A percentile compares a stretch with the other conserved stretches of the same genome.
phyloP scores from a whole-genome alignment of 352 stramenopile species.

The Pythium phragmitis region DNA sequence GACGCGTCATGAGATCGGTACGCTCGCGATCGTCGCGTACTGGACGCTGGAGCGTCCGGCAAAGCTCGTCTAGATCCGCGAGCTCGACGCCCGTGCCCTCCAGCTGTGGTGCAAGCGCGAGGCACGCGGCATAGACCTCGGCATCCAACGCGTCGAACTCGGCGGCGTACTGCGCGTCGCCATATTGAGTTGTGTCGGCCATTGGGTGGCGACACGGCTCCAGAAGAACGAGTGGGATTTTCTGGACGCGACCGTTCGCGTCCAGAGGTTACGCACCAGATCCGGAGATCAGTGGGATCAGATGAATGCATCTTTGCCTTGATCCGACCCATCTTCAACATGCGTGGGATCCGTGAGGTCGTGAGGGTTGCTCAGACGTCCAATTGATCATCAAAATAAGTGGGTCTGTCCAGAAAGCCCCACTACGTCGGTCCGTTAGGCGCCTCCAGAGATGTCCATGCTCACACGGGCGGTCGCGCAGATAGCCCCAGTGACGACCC shows the following conservation, averaged over 20 bases:
- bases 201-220: neutral
- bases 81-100: slow-evolving; percentile 38
- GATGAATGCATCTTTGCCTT: no score
- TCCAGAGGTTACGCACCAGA: slow-evolving; percentile 5
- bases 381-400: no score
- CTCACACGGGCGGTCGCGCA: no score
- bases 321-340: neutral
- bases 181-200: neutral
- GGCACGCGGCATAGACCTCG: slow-evolving; percentile 38
- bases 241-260: neutral
- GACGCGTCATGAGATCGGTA: slow-evolving; percentile 41
- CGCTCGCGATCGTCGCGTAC: slow-evolving; percentile 48
- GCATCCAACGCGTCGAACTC: slow-evolving; percentile 57
- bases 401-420: no score
- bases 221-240: neutral
- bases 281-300: neutral
- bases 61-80: slow-evolving; percentile 50
- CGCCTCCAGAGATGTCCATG: no score
- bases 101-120: slow-evolving; percentile 34
- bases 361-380: no score
- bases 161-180: slow-evolving; percentile 26
- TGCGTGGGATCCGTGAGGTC: neutral
- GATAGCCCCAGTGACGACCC: no score
- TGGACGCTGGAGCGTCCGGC: slow-evolving; percentile 35
- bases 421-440: no score